phyloP scores from a whole-genome alignment of 768 basidiomycete genomes.

The Calocybe cyanea region DNA sequence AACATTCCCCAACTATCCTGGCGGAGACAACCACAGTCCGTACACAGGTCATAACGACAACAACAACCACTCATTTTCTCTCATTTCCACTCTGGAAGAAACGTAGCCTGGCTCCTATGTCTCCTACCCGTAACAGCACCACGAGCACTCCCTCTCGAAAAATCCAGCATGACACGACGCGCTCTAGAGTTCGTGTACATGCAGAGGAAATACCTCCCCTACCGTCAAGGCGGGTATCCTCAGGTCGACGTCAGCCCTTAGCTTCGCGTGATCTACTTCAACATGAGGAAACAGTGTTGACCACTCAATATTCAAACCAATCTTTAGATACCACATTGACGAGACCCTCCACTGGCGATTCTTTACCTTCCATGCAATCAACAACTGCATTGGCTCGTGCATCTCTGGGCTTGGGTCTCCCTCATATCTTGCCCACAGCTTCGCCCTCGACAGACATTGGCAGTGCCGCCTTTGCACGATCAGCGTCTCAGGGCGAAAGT shows the following conservation, averaged over 20 bases:
- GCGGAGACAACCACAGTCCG: constrained; percentile 47
- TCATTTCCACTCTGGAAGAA: constrained; percentile 65
- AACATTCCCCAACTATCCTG: constrained; percentile 30
- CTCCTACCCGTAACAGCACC: constrained; percentile 25
- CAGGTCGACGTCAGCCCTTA: background rate
- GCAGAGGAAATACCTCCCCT: constrained; percentile 54
- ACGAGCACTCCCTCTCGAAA: constrained; percentile 15
- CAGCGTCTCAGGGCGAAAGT: constrained; percentile 17
- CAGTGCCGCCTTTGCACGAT: constrained; percentile 39
- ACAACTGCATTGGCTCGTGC: constrained; percentile 51
- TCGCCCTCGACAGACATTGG: constrained; percentile 46
- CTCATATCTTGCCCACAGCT: constrained; percentile 46
- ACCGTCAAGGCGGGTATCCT: constrained; percentile 26
- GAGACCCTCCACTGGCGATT: constrained; percentile 9
- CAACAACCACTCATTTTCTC: constrained; percentile 59
- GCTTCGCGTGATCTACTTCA: background rate
- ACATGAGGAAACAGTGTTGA: constrained; percentile 1
- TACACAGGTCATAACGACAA: constrained; percentile 42
- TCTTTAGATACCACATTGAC: constrained; percentile 12
- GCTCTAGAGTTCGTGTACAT: constrained; percentile 21
- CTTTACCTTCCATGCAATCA: constrained; percentile 20
- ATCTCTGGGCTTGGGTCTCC: constrained; percentile 53
- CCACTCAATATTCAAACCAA: constrained; percentile 17
- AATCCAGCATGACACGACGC: constrained; percentile 22
- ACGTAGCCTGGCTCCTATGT: constrained; percentile 32